Conservation (phyloP, 495 filamentous ascomycete genomes). For the Collariella sp. region DNA sequence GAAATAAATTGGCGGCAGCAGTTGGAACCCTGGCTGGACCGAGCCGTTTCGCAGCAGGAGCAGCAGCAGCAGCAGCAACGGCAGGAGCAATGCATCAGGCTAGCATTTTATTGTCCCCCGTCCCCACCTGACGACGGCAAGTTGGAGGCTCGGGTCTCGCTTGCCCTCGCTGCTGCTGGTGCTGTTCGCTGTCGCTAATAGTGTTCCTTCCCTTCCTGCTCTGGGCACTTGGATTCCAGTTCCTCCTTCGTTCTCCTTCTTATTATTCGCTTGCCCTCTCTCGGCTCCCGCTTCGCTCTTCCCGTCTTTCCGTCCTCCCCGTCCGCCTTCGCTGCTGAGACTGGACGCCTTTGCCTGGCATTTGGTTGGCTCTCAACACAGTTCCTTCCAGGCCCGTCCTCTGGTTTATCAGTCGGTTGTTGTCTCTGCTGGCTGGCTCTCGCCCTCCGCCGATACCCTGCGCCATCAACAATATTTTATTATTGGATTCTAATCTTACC, state of each 20-base stretch:
- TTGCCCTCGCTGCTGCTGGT: not conserved
- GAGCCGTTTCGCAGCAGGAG: not conserved
- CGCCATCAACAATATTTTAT: not conserved
- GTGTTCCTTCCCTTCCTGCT: not conserved
- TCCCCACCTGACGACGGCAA: slow-evolving; percentile 11
- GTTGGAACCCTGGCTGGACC: not conserved
- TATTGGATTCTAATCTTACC: not conserved
- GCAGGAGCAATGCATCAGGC: slow-evolving; percentile 2
- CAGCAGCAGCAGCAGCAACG: slow-evolving; percentile 1
- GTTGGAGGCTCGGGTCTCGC: slow-evolving; percentile 11
- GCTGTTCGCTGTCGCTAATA: not conserved
- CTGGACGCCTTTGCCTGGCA: not conserved
- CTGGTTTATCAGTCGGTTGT: slow-evolving; percentile 9
- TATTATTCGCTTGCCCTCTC: not conserved
- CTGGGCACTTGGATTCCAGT: not conserved
- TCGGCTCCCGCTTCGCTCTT: not conserved
- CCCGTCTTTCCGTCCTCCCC: slow-evolving; percentile 11
- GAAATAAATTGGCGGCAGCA: slow-evolving; percentile 3
- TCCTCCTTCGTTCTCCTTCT: no score
- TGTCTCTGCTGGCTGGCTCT: slow-evolving; percentile 5
- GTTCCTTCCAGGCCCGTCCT: not conserved
- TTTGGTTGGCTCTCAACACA: not conserved
- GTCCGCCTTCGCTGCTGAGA: slow-evolving; percentile 2
- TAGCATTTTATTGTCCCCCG: slow-evolving; percentile 9
- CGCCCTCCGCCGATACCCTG: not conserved